These are phyloP conservation scores for Pyrenochaeta sp. DNA, from an alignment of 2,329 filamentous ascomycete species.

Conservation along the genomic window DNA sequence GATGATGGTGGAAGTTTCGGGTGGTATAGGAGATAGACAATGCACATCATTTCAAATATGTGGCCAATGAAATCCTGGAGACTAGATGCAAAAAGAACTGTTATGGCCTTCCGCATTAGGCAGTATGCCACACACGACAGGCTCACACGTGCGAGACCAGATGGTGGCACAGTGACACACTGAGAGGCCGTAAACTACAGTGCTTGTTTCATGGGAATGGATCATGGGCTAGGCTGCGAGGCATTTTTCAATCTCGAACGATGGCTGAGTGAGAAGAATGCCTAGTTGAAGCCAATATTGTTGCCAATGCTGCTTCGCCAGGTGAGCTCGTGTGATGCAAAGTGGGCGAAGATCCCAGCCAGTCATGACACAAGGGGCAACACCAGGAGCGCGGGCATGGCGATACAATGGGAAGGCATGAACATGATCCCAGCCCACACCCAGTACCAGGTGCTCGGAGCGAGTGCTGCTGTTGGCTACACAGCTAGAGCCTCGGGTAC, in stretches of 20 bases:
- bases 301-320: background rate
- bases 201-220: too few relatives aligned
- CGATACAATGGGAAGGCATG: background rate
- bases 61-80: background rate
- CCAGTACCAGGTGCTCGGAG: slow-evolving; percentile 8
- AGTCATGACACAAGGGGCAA: background rate
- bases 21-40: background rate
- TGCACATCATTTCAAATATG: slow-evolving; percentile 7
- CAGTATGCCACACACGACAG: too few relatives aligned
- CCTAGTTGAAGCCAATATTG: background rate
- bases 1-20: background rate
- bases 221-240: too few relatives aligned
- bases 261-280: too few relatives aligned
- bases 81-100: background rate
- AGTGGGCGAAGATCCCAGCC: background rate
- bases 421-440: slow-evolving; percentile 3
- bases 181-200: too few relatives aligned
- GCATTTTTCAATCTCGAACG: slow-evolving; percentile 1
- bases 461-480: slow-evolving; percentile 4
- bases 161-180: too few relatives aligned
- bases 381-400: background rate
- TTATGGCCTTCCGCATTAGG: slow-evolving; percentile 3
- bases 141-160: too few relatives aligned
- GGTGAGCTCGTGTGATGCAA: background rate
- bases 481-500: background rate